These are phyloP conservation scores for Rossbeevera mucosa DNA, from an alignment of 768 basidiomycete species.

Conservation along the genomic window DNA sequence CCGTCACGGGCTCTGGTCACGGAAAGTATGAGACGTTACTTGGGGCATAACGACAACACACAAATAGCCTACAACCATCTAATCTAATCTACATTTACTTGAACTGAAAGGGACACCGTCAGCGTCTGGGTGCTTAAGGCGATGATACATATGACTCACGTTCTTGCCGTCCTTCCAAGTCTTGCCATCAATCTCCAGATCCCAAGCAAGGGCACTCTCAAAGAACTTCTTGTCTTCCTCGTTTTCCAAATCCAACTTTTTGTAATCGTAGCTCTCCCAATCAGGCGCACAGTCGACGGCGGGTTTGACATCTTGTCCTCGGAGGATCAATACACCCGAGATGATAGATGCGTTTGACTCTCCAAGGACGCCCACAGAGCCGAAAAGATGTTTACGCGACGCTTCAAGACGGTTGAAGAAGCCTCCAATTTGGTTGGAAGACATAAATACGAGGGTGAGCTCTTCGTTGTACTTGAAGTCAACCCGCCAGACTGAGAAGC, in stretches of 20 bases:
- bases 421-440: slow-evolving; percentile 86
- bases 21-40: slow-evolving; percentile 3
- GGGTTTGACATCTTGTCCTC: slow-evolving; percentile 69
- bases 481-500: slow-evolving; percentile 87
- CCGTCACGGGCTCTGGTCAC: not conserved
- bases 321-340: slow-evolving; percentile 74
- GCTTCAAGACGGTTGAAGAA: slow-evolving; percentile 99
- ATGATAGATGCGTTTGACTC: slow-evolving; percentile 72
- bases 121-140: not conserved
- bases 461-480: slow-evolving; percentile 98
- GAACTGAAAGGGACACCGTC: slow-evolving; percentile 17
- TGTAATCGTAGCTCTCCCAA: slow-evolving; percentile 85
- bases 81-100: slow-evolving; percentile 18
- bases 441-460: slow-evolving; percentile 91
- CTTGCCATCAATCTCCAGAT: slow-evolving; percentile 83
- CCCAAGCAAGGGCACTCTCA: slow-evolving; percentile 91
- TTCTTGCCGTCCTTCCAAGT: slow-evolving; percentile 89
- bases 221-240: slow-evolving; percentile 83
- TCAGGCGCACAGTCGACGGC: slow-evolving; percentile 83
- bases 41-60: slow-evolving; percentile 4
- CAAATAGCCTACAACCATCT: slow-evolving; percentile 23
- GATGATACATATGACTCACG: slow-evolving; percentile 45
- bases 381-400: slow-evolving; percentile 95
- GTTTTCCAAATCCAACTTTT: slow-evolving; percentile 68
- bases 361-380: slow-evolving; percentile 88